Evolutionary conservation across 179 eudicot genomes (phyloP).

Genomic region (Drosera spatulata): DNA sequence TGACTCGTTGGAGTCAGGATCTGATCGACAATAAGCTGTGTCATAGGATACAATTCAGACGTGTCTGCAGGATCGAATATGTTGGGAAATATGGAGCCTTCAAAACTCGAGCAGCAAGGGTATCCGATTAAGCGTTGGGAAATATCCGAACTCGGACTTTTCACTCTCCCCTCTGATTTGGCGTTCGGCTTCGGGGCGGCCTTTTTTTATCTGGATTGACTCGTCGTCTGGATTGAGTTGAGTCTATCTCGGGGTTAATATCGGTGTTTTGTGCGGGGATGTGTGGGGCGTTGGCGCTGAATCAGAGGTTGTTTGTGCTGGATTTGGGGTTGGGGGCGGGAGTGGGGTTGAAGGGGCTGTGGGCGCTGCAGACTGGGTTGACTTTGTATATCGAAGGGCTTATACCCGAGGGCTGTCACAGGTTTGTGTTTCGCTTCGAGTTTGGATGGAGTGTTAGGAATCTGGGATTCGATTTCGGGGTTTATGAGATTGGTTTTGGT

Average conservation of each 20-base stretch:
- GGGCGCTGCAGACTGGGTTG: constrained; percentile 70
- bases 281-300: constrained; percentile 41
- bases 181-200: constrained; percentile 55
- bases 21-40: too few species aligned
- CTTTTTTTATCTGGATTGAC: constrained; percentile 45
- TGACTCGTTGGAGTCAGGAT: too few species aligned
- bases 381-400: constrained; percentile 74
- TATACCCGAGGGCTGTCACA: constrained; percentile 83
- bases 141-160: too few species aligned
- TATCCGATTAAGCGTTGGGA: too few species aligned
- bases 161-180: constrained; percentile 39
- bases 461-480: too few species aligned
- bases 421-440: too few species aligned
- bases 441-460: too few species aligned
- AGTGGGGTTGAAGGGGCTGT: constrained; percentile 53
- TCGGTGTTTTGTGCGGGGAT: constrained; percentile 41
- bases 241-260: constrained; percentile 37
- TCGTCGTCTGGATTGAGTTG: constrained; percentile 45
- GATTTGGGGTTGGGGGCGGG: constrained; percentile 52
- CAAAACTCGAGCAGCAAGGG: too few species aligned
- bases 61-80: too few species aligned
- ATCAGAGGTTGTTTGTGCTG: constrained; percentile 49
- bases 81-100: too few species aligned
- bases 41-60: too few species aligned
- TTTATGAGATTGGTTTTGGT: too few species aligned